A percentile compares a stretch with the other conserved stretches of the same genome.
Evolutionary conservation across 176 grass and related monocot genomes (phyloP).

Genomic region (Saccharum spontaneum): DNA sequence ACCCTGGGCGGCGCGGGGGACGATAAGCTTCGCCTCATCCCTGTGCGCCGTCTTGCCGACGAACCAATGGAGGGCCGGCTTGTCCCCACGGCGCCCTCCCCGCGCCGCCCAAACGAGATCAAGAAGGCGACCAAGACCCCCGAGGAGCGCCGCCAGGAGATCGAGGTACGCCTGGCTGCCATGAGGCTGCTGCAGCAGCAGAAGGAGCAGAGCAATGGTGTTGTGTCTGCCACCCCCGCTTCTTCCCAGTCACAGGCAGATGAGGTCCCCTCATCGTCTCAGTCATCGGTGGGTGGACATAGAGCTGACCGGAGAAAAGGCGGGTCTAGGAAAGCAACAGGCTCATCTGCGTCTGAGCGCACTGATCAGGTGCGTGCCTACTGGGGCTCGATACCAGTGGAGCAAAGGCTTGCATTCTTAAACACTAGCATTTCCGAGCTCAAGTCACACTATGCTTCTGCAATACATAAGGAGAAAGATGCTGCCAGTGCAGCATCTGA

Average conservation of each 20-base stretch:
- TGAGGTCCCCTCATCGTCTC: slow-evolving; percentile 52
- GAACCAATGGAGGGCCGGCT: slow-evolving; percentile 71
- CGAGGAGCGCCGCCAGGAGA: slow-evolving; percentile 91
- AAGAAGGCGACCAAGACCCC: slow-evolving; percentile 90
- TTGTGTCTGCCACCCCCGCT: background rate
- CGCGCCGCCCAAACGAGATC: slow-evolving; percentile 78
- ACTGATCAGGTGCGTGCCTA: slow-evolving; percentile 75
- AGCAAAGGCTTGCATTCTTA: slow-evolving; percentile 55
- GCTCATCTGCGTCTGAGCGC: slow-evolving; percentile 34
- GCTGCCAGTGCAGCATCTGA: slow-evolving; percentile 23
- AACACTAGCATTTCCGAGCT: slow-evolving; percentile 58
- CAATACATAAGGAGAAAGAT: slow-evolving; percentile 46
- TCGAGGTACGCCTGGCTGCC: slow-evolving; percentile 78
- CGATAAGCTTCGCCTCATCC: slow-evolving; percentile 69
- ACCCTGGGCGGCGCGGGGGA: slow-evolving; percentile 59
- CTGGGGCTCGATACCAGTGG: slow-evolving; percentile 52
- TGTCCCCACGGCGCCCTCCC: slow-evolving; percentile 40
- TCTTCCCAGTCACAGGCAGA: slow-evolving; percentile 35
- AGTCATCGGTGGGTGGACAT: slow-evolving; percentile 34
- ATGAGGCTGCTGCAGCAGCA: slow-evolving; percentile 73
- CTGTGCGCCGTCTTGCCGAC: slow-evolving; percentile 55
- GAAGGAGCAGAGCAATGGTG: slow-evolving; percentile 35
- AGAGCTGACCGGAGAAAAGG: slow-evolving; percentile 61
- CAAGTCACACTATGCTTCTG: slow-evolving; percentile 46
- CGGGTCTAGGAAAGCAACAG: slow-evolving; percentile 45